Percentiles rank a stretch among this genome's conserved stretches.
phyloP scores from a whole-genome alignment of 257 asterid species.

The Salvia hispanica region DNA sequence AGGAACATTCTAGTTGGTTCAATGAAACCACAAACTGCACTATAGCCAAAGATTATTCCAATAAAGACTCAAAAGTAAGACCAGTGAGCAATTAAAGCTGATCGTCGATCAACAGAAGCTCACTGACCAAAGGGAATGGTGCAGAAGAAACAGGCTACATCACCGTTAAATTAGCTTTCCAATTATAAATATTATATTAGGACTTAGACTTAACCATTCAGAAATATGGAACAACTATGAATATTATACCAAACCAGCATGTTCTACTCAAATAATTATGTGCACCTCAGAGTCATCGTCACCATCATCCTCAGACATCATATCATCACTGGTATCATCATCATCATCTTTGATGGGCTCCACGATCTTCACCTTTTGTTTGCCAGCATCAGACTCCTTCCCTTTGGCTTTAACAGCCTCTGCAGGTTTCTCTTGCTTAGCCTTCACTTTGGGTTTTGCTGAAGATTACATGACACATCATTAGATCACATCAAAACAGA shows the following conservation, averaged over 20 bases:
- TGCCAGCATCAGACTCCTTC: constrained; percentile 53
- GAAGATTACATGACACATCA: neutral
- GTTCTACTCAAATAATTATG: neutral
- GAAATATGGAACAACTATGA: neutral
- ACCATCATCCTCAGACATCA: constrained; percentile 55
- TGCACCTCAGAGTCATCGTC: constrained; percentile 48
- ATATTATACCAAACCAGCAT: neutral
- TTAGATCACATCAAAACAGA: neutral
- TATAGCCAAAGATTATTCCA: neutral
- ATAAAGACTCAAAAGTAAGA: neutral
- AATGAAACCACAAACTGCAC: neutral
- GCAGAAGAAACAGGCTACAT: neutral
- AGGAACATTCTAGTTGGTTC: neutral
- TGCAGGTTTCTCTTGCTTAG: constrained; percentile 51
- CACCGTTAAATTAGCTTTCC: neutral
- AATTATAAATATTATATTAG: neutral
- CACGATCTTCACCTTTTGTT: constrained; percentile 69
- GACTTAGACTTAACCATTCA: no score
- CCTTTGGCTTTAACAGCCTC: constrained; percentile 50
- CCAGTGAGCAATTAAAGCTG: neutral
- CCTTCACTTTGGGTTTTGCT: constrained; percentile 48
- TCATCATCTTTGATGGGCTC: constrained; percentile 51
- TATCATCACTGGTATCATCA: constrained; percentile 49
- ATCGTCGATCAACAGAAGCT: neutral
- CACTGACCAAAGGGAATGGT: neutral